Conservation (phyloP, 225 moss, liverwort and hornwort genomes). For the Physcomitrium patens region DNA sequence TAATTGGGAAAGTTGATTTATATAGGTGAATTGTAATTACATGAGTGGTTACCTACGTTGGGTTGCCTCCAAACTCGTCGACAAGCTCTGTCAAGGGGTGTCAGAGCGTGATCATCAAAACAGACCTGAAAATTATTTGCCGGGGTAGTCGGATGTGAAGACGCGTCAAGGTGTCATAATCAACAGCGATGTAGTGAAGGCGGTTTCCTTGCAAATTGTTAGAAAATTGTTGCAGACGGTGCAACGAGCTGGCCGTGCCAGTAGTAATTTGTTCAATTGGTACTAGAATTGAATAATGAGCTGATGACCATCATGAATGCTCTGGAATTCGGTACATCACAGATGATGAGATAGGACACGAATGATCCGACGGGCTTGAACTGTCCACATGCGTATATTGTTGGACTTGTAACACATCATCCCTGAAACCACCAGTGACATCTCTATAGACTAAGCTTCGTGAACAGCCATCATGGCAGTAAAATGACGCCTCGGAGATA, state of each 20-base stretch:
- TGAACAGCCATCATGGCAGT: too few species aligned
- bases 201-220: too few species aligned
- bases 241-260: too few species aligned
- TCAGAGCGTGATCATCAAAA: slow-evolving; percentile 27
- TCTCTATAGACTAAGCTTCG: slow-evolving; percentile 19
- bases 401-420: neutral
- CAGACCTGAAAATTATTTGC: slow-evolving; percentile 18
- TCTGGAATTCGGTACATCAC: too few species aligned
- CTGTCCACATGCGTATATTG: slow-evolving; percentile 31
- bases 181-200: neutral
- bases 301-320: too few species aligned
- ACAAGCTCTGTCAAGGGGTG: slow-evolving; percentile 13
- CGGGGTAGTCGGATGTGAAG: slow-evolving; percentile 11
- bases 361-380: slow-evolving; percentile 23
- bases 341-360: too few species aligned
- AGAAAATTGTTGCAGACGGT: too few species aligned
- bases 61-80: neutral
- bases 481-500: too few species aligned
- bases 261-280: too few species aligned
- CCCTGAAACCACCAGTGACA: too few species aligned
- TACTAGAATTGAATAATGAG: too few species aligned
- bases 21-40: slow-evolving; percentile 6
- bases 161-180: neutral
- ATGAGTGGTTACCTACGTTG: slow-evolving; percentile 9
- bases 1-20: neutral